These are phyloP conservation scores for Fusarium mangiferae DNA, from an alignment of 2,329 filamentous ascomycete species.

Conservation along the genomic window DNA sequence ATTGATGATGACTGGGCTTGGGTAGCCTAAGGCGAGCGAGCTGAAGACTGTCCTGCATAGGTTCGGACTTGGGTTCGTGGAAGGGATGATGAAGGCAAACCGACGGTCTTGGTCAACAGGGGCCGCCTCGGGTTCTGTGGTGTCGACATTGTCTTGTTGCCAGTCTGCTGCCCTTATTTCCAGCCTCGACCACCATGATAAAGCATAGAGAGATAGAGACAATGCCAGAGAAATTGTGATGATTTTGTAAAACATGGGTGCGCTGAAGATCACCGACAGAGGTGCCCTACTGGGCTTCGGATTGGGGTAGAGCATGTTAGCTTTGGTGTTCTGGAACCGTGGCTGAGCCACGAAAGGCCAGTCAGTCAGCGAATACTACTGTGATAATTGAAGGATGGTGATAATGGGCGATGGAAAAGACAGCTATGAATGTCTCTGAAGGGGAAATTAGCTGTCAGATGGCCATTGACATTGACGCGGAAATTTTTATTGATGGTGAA, in stretches of 20 bases:
- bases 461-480: not conserved
- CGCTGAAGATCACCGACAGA: not conserved
- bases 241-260: not conserved
- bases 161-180: not conserved
- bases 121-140: not conserved
- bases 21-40: not conserved
- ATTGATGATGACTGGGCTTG: not conserved
- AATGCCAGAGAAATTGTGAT: not conserved
- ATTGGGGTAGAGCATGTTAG: not conserved
- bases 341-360: not conserved
- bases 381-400: accelerated
- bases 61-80: not conserved
- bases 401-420: not conserved
- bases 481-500: not conserved
- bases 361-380: too few relatives aligned
- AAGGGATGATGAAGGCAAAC: not conserved
- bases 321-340: not conserved
- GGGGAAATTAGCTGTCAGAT: not conserved
- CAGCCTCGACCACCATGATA: not conserved
- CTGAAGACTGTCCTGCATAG: not conserved
- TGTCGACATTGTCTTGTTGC: not conserved
- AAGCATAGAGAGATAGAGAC: not conserved
- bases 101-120: not conserved
- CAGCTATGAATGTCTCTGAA: not conserved
- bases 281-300: not conserved